phyloP scores from a whole-genome alignment of 805 yeast species.

The Ogataea saltuana region DNA sequence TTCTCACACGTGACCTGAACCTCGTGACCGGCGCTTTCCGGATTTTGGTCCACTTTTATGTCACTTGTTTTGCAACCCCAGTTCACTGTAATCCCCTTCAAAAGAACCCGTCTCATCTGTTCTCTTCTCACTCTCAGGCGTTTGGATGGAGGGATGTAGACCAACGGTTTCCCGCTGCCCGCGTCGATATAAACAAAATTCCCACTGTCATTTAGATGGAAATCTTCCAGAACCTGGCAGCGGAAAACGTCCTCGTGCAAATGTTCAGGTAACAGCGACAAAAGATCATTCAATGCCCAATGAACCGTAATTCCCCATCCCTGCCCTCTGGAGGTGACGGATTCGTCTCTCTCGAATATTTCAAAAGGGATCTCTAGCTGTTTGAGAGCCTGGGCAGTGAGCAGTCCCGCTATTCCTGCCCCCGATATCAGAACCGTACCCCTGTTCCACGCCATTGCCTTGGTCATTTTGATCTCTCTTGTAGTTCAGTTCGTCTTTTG shows the following conservation, averaged over 20 bases:
- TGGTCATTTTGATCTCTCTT: neutral
- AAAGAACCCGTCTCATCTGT: slow-evolving; percentile 28
- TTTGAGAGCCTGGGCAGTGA: slow-evolving; percentile 32
- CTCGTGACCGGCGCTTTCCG: slow-evolving; percentile 8
- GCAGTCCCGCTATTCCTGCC: slow-evolving; percentile 26
- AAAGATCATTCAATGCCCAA: slow-evolving; percentile 32
- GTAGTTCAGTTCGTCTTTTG: neutral
- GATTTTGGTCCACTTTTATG: slow-evolving; percentile 10
- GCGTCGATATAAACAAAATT: slow-evolving; percentile 35
- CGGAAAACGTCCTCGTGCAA: slow-evolving; percentile 25
- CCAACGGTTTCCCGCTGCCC: slow-evolving; percentile 29
- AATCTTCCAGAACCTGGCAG: slow-evolving; percentile 32
- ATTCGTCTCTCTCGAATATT: slow-evolving; percentile 33
- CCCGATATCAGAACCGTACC: slow-evolving; percentile 30
- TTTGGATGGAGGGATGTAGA: slow-evolving; percentile 34
- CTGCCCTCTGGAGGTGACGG: slow-evolving; percentile 29
- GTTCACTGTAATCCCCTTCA: slow-evolving; percentile 30
- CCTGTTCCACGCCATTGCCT: slow-evolving; percentile 14
- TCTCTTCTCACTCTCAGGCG: slow-evolving; percentile 35
- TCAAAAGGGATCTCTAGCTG: slow-evolving; percentile 26
- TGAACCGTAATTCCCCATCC: slow-evolving; percentile 39
- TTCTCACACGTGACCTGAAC: slow-evolving; percentile 21
- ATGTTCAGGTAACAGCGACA: slow-evolving; percentile 26
- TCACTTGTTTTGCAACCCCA: slow-evolving; percentile 30
- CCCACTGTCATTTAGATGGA: slow-evolving; percentile 33